phyloP scores from a whole-genome alignment of 2,329 filamentous ascomycete species.

The Cladosporium sphaerospermum region DNA sequence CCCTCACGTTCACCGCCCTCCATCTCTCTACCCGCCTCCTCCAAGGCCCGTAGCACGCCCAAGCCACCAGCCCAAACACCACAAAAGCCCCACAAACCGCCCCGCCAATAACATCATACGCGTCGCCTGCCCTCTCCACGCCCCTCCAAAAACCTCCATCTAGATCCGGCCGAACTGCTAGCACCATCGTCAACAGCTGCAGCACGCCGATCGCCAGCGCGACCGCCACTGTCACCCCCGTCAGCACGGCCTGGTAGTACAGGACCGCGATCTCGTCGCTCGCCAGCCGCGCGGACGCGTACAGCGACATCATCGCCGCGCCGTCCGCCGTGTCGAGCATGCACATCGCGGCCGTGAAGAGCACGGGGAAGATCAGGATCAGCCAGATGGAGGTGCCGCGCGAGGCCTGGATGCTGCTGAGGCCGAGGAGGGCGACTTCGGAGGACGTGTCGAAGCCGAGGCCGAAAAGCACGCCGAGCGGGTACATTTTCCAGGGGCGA shows the following conservation, averaged over 20 bases:
- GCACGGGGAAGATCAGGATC: conserved; percentile 80
- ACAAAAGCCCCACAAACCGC: conserved; percentile 81
- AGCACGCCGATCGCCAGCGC: conserved; percentile 80
- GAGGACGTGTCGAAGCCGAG: conserved; percentile 93
- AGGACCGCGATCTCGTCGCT: conserved; percentile 81
- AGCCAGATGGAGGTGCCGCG: conserved; percentile 88
- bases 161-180: conserved; percentile 64
- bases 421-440: conserved; percentile 86
- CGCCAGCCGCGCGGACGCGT: conserved; percentile 72
- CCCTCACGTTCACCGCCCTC: conserved; percentile 4
- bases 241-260: conserved; percentile 89
- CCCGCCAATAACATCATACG: conserved; percentile 82
- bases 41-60: conserved; percentile 77
- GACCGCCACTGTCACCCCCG: conserved; percentile 73
- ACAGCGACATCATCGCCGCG: conserved; percentile 89
- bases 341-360: conserved; percentile 96
- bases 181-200: conserved; percentile 71
- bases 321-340: conserved; percentile 88
- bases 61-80: conserved; percentile 65
- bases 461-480: conserved; percentile 76
- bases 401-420: conserved; percentile 79
- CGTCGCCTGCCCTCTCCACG: conserved; percentile 66
- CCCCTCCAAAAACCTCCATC: conserved; percentile 85
- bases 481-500: conserved; percentile 92
- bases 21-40: conserved; percentile 49